Percentiles rank a stretch among this genome's conserved stretches.
Evolutionary conservation across 2,329 filamentous ascomycete genomes (phyloP).

Genomic region (Westerdykella sp.): DNA sequence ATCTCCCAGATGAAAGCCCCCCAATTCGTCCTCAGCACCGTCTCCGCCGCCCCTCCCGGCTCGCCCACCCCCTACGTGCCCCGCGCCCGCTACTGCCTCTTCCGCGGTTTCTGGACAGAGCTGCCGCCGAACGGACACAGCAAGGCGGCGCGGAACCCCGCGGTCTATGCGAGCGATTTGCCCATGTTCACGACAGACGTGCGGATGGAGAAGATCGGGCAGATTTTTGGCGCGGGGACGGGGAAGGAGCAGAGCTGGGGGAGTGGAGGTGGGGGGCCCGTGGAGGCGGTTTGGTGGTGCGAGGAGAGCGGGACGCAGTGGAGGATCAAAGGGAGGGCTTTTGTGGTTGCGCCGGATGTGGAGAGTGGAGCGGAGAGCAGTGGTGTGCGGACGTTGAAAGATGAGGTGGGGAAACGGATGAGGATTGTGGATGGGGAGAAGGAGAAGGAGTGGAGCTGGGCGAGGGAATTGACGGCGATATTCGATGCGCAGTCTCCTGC

Average conservation of each 20-base stretch:
- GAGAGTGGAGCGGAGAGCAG: constrained; percentile 49
- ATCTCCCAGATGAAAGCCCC: constrained; percentile 44
- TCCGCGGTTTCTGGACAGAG: constrained; percentile 74
- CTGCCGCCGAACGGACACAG: constrained; percentile 69
- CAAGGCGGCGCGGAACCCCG: constrained; percentile 63
- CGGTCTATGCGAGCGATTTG: constrained; percentile 67
- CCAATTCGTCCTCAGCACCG: constrained; percentile 48
- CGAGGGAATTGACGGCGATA: constrained; percentile 71
- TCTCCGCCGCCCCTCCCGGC: constrained; percentile 39
- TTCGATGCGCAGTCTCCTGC: constrained; percentile 82
- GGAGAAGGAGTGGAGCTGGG: constrained; percentile 64
- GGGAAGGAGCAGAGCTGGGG: constrained; percentile 42
- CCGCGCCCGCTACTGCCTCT: constrained; percentile 73
- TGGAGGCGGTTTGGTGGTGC: constrained; percentile 84
- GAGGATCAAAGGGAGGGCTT: constrained; percentile 72
- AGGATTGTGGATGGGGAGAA: constrained; percentile 44
- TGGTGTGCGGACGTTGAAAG: constrained; percentile 54
- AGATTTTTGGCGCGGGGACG: constrained; percentile 55
- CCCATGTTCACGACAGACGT: constrained; percentile 81
- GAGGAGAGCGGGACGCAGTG: constrained; percentile 69
- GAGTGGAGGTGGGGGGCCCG: constrained; percentile 58
- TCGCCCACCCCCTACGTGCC: constrained; percentile 41
- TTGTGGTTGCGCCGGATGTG: constrained; percentile 65
- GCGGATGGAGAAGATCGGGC: constrained; percentile 74
- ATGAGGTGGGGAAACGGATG: constrained; percentile 59